These are phyloP conservation scores for Fusarium pilosicola DNA, from an alignment of 2,329 filamentous ascomycete genomes.

Conservation along the genomic window DNA sequence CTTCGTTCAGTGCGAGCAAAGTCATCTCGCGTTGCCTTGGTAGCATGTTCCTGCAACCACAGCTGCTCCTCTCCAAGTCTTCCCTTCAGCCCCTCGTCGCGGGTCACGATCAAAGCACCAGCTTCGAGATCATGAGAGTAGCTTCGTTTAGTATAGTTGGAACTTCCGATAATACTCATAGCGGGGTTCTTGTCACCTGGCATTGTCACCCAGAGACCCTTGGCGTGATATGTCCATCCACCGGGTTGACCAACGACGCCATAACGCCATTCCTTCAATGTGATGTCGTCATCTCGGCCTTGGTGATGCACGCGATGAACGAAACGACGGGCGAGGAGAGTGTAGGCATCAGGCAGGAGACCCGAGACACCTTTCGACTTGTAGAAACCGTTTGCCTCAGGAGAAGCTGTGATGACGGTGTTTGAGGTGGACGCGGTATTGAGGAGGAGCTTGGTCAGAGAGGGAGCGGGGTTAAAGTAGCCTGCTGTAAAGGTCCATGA, in stretches of 20 bases:
- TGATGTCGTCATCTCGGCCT: constrained; percentile 66
- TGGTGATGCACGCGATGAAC: constrained; percentile 65
- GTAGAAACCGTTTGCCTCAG: constrained; percentile 95
- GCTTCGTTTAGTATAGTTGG: constrained; percentile 94
- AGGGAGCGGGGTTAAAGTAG: constrained; percentile 96
- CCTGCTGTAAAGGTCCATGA: constrained; percentile 97
- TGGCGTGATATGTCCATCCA: constrained; percentile 98
- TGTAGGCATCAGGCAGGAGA: constrained; percentile 91
- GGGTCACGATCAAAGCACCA: constrained; percentile 86
- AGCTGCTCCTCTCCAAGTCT: constrained; percentile 81
- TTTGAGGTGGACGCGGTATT: constrained; percentile 75
- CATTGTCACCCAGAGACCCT: constrained; percentile 90
- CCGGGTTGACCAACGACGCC: constrained; percentile 83
- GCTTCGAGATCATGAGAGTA: constrained; percentile 93
- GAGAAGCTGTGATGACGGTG: constrained; percentile 90
- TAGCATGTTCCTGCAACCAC: constrained; percentile 81
- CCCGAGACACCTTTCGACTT: constrained; percentile 87
- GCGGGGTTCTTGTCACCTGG: constrained; percentile 73
- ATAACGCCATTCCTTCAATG: constrained; percentile 86
- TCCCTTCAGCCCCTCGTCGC: constrained; percentile 75
- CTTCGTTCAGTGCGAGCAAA: constrained; percentile 83
- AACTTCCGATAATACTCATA: constrained; percentile 87
- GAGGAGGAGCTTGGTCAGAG: constrained; percentile 82
- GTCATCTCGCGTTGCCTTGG: constrained; percentile 76
- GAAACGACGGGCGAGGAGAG: constrained; percentile 85